A percentile compares a stretch with the other conserved stretches of the same genome.
Conservation (phyloP, 192 early-diverging fungal genomes). For the Neocallimastix lanati region DNA sequence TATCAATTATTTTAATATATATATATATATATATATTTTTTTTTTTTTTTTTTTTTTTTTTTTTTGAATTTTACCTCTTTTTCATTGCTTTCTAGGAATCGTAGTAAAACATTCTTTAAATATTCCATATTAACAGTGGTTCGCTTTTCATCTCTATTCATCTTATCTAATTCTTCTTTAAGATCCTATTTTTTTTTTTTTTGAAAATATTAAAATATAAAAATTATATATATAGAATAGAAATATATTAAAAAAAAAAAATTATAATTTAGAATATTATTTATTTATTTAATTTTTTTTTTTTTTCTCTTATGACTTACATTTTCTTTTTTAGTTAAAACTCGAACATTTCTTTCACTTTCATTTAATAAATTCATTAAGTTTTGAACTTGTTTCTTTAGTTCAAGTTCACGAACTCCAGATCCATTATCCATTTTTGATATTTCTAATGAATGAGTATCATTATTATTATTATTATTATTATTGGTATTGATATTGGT, state of each 20-base stretch:
- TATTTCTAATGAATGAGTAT: neutral
- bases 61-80: conserved; percentile 7
- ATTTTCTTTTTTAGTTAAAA: conserved; percentile 31
- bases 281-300: too few relatives aligned
- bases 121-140: conserved; percentile 48
- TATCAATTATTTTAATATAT: too few relatives aligned
- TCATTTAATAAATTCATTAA: conserved; percentile 32
- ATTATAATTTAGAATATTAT: neutral
- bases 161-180: conserved; percentile 37
- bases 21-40: too few relatives aligned
- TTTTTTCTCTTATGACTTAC: conserved; percentile 4
- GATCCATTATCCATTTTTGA: neutral
- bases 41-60: too few relatives aligned
- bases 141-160: conserved; percentile 36
- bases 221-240: neutral
- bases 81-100: conserved; percentile 34
- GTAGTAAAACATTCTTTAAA: conserved; percentile 49
- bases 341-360: conserved; percentile 23
- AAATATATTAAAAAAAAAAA: neutral
- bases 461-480: neutral
- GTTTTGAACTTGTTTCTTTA: conserved; percentile 15
- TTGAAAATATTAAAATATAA: neutral
- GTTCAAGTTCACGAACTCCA: neutral
- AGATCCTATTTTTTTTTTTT: conserved; percentile 11
- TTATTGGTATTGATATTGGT: too few relatives aligned